Base-by-base conservation (phyloP, 106 monocot species). In the Chionographis japonica region DNA sequence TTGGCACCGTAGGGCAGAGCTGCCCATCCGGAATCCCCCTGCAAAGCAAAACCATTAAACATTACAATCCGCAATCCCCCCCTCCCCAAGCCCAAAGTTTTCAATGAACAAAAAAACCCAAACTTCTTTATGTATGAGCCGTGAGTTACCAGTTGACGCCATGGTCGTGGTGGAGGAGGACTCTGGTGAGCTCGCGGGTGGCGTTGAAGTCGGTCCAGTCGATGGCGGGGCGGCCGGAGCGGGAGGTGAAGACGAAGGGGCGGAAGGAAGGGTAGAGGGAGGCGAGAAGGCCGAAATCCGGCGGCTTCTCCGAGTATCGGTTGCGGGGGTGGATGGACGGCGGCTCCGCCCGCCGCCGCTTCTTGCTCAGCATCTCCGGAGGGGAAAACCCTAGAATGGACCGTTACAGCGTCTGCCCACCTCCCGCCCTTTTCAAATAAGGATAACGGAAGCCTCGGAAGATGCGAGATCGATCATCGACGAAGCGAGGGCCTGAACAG, bases 11-110 rank as follows among this genome's bases (percentile, higher is more conserved):
- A 12, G 98, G 98, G 71, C 98, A 98, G 19, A 98, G 83, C 77
- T 98, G 92, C 36, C 85, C 87, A 63, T 93, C 90, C 1, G 98
- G 97, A 76, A 93, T 85, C 93, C 93, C 93, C 98, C 98, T 93
- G 66, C 17, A 77, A 68, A 52, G 3, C 40, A n/a, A 59, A 55
- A 18, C 54, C 20, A 60, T 12, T 50, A 14, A 18, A 18, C 19
- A 35, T 0, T 4, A 8, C 11, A 3, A 11, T 8, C 42, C 61
- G 40, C 40, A n/a, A n/a, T n/a, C n/a, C n/a, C n/a, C n/a, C n/a
- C n/a, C n/a, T n/a, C n/a, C n/a, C n/a, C n/a, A n/a, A n/a, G n/a
- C n/a, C n/a, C n/a, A n/a, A n/a, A n/a, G n/a, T n/a, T n/a, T n/a
- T n/a, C n/a, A n/a, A n/a, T n/a, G n/a, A n/a, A n/a, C n/a, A n/a